Evolutionary conservation across 1,284 basidiomycete genomes (phyloP), one percentile per base, ranked within the genome.

Genomic region (Ceratobasidium sp.): DNA sequence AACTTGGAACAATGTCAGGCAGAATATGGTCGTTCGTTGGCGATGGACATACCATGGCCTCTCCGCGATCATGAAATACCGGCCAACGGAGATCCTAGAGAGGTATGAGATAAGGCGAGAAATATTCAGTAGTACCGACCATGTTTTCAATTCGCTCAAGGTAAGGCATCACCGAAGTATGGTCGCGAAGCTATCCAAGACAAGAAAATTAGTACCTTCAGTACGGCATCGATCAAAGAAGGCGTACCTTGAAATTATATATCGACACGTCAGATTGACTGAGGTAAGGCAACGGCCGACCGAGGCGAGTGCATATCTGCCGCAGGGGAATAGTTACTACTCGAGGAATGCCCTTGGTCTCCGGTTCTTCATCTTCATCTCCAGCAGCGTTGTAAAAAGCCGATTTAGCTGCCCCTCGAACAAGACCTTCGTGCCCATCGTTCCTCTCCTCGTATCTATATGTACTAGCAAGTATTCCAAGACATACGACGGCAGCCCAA

Each of bases 341-440:
- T 26, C 66, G 64, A 23, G 76, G 76, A 40, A 77, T 56, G 10
- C 66, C 76, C 26, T 46, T 77, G 13, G 76, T 77, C 44, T 77
- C 76, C n/a, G 76, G 64, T n/a, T 77, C 76, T 51, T 69, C 76
- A 46, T 77, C 76, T 12, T 53, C 39, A 18, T 69, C 55, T 12
- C 76, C 76, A 77, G 64, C 49, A 7, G 42, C 44, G 28, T 77
- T 77, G 4, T 46, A 51, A 46, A 77, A 77, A 4, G 49, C 51
- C 18, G 64, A 66, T 33, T 58, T 68, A 13, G 51, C 28, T 15
- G 55, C 66, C 33, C 76, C 66, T 4, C 26, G 56, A 28, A 77
- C 66, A 49, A 77, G 64, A n/a, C 76, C 76, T 46, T 77, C 76
- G 66, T 77, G 76, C 7, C 76, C 76, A 23, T 77, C 76, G 23